phyloP scores from a whole-genome alignment of 176 grass and related monocot species.

The Lolium multiflorum region DNA sequence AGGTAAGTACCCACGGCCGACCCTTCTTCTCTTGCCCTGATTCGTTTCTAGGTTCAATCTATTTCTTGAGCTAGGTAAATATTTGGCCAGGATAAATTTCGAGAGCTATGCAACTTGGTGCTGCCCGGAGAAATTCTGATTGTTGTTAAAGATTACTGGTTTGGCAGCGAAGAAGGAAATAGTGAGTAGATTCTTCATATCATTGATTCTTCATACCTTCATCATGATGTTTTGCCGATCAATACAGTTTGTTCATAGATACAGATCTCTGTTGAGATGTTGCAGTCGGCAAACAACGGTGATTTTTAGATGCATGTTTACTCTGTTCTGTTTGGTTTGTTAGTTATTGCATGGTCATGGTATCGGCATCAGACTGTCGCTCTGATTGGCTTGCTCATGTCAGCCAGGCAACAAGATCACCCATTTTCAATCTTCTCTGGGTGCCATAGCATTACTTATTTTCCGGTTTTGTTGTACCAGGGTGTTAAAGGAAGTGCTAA shows the following conservation, averaged over 20 bases:
- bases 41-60: too few species aligned
- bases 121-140: slow-evolving; percentile 64
- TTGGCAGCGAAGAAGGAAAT: slow-evolving; percentile 43
- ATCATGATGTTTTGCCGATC: slow-evolving; percentile 31
- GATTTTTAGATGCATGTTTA: not conserved
- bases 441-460: too few species aligned
- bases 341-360: not conserved
- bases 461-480: not conserved
- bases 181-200: slow-evolving; percentile 4
- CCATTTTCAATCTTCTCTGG: too few species aligned
- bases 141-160: slow-evolving; percentile 71
- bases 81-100: too few species aligned
- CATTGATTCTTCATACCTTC: slow-evolving; percentile 33
- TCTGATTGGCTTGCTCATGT: too few species aligned
- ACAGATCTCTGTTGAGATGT: not conserved
- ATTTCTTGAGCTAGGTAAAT: too few species aligned
- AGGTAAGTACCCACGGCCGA: too few species aligned
- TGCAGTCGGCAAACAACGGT: not conserved
- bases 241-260: slow-evolving; percentile 46
- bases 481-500: not conserved
- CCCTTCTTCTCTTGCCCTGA: too few species aligned
- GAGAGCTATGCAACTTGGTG: too few species aligned
- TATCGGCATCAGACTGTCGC: too few species aligned
- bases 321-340: too few species aligned
- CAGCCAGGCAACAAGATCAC: too few species aligned